phyloP scores from a whole-genome alignment of 768 basidiomycete genomes.

The Macrolepiota dolichaula region DNA sequence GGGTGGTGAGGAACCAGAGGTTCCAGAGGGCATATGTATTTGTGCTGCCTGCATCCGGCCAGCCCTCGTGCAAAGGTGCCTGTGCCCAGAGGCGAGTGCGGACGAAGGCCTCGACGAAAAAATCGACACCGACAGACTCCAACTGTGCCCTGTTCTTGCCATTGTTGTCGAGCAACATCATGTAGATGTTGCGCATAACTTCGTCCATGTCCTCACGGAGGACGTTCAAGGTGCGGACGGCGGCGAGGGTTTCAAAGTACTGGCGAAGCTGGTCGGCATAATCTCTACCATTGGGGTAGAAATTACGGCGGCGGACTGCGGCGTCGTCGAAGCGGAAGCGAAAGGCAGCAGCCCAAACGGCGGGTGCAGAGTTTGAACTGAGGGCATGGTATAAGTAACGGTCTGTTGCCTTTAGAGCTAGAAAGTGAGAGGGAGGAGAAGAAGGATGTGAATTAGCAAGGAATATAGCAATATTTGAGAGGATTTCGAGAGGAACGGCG shows the following conservation, averaged over 20 bases:
- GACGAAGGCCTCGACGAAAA: slow-evolving; percentile 43
- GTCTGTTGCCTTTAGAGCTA: slow-evolving; percentile 47
- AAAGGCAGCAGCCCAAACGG: slow-evolving; percentile 55
- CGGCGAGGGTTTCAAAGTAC: slow-evolving; percentile 36
- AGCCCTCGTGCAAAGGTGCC: slow-evolving; percentile 35
- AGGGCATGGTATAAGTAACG: slow-evolving; percentile 35
- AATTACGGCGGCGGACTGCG: slow-evolving; percentile 48
- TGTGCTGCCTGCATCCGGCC: slow-evolving; percentile 50
- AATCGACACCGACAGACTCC: slow-evolving; percentile 44
- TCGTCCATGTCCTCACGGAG: slow-evolving; percentile 26
- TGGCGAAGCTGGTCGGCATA: slow-evolving; percentile 32
- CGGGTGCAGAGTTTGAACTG: slow-evolving; percentile 20
- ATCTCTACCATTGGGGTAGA: slow-evolving; percentile 30
- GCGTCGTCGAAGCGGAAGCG: slow-evolving; percentile 51
- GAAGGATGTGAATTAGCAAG: slow-evolving; percentile 36
- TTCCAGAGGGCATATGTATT: slow-evolving; percentile 60
- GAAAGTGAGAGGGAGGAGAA: slow-evolving; percentile 44
- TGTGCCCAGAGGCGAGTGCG: slow-evolving; percentile 43
- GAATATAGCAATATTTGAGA: slow-evolving; percentile 51
- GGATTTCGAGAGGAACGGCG: slow-evolving; percentile 37
- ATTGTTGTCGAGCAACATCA: slow-evolving; percentile 67
- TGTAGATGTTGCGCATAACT: slow-evolving; percentile 25
- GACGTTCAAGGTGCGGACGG: slow-evolving; percentile 24
- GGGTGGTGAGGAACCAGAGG: slow-evolving; percentile 51
- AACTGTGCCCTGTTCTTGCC: slow-evolving; percentile 61